A percentile compares a stretch with the other conserved stretches of the same genome.
Conservation (phyloP, 768 basidiomycete genomes). For the Serendipita vermifera region DNA sequence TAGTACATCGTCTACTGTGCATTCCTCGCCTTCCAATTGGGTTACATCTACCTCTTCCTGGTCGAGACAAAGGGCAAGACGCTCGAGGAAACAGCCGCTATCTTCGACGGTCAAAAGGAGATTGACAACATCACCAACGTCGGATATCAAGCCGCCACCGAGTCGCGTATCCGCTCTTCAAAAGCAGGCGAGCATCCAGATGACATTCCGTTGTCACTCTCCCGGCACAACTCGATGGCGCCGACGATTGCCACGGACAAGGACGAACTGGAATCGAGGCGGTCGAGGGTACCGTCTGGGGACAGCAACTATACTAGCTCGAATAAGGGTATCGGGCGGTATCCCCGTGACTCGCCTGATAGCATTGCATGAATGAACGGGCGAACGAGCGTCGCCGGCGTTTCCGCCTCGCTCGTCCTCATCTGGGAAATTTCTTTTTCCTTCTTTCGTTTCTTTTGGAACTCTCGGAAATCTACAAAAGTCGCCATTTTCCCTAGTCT, state of each 20-base stretch:
- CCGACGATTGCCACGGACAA: neutral
- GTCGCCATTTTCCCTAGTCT: too few species aligned
- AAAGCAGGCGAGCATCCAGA: neutral
- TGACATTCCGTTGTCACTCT: neutral
- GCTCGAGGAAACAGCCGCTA: conserved; percentile 50
- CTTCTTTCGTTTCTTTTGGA: too few species aligned
- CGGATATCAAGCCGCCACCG: neutral
- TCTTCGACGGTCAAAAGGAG: conserved; percentile 51
- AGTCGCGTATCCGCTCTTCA: neutral
- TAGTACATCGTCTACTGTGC: conserved; percentile 36
- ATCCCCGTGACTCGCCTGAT: too few species aligned
- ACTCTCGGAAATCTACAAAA: too few species aligned
- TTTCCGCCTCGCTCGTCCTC: too few species aligned
- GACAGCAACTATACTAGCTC: conserved; percentile 5
- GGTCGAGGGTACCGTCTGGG: neutral
- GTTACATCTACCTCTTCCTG: conserved; percentile 49
- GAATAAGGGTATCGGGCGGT: too few species aligned
- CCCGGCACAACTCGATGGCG: conserved; percentile 1
- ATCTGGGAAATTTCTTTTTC: too few species aligned
- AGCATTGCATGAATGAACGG: too few species aligned
- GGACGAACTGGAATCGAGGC: neutral
- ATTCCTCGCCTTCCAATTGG: conserved; percentile 39
- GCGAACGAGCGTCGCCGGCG: too few species aligned
- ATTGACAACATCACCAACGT: conserved; percentile 8
- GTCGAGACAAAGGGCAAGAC: conserved; percentile 43